Percentiles rank a stretch among this genome's conserved stretches.
Evolutionary conservation across 2,329 filamentous ascomycete species (phyloP).

Genomic region (Ilyonectria sp.): DNA sequence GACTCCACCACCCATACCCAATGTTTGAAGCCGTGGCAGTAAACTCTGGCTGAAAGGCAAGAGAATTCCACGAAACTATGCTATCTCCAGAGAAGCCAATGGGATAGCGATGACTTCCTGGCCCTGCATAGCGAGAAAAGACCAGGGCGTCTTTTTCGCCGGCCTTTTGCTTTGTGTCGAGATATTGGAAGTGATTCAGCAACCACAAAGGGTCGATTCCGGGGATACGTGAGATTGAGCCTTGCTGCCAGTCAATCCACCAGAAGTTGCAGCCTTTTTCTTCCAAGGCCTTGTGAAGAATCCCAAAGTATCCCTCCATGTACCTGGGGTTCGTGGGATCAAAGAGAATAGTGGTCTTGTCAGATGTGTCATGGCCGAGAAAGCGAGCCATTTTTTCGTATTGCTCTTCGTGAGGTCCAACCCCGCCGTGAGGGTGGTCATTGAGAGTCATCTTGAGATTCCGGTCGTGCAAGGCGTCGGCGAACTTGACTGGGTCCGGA

Average conservation of each 20-base stretch:
- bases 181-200: constrained; percentile 76
- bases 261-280: constrained; percentile 73
- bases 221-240: constrained; percentile 65
- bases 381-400: constrained; percentile 69
- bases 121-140: constrained; percentile 75
- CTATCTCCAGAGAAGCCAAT: constrained; percentile 77
- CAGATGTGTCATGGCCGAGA: constrained; percentile 64
- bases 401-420: constrained; percentile 70
- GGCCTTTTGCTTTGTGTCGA: constrained; percentile 59
- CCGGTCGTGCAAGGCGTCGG: constrained; percentile 65
- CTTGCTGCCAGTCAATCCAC: constrained; percentile 81
- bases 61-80: constrained; percentile 71
- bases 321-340: constrained; percentile 69
- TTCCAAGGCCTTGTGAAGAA: constrained; percentile 70
- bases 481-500: constrained; percentile 68
- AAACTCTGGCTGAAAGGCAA: constrained; percentile 77
- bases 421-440: constrained; percentile 73
- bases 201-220: constrained; percentile 76
- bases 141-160: constrained; percentile 61
- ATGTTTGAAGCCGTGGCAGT: constrained; percentile 77
- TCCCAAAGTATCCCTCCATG: constrained; percentile 71
- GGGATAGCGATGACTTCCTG: constrained; percentile 76
- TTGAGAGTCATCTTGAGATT: constrained; percentile 71
- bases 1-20: constrained; percentile 78
- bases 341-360: constrained; percentile 68